Conservation (phyloP, 2,329 filamentous ascomycete genomes). For the Penicillium griseofulvum region DNA sequence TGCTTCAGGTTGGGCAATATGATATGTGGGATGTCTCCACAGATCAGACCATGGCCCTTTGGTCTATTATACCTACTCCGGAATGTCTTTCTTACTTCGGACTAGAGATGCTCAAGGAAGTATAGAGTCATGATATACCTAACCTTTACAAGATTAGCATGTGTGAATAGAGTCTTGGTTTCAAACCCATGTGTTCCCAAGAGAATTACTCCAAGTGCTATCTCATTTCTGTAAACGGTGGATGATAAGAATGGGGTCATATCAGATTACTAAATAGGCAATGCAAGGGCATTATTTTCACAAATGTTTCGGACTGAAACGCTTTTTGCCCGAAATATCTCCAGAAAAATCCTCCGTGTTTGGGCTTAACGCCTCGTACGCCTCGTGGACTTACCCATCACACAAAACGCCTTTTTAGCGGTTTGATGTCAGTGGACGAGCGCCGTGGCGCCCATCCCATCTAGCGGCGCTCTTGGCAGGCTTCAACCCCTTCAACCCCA, state of each 20-base stretch:
- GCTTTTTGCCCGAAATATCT: constrained; percentile 9
- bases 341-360: background rate
- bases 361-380: constrained; percentile 6
- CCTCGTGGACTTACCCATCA: background rate
- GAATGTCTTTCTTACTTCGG: background rate
- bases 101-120: background rate
- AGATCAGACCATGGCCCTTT: background rate
- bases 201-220: background rate
- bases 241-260: no score
- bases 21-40: background rate
- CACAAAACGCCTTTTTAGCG: background rate
- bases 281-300: constrained; percentile 11
- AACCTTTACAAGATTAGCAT: no score
- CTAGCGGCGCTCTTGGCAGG: constrained; percentile 7
- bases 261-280: background rate
- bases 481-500: constrained; percentile 7
- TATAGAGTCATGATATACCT: rapidly evolving
- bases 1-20: constrained; percentile 6
- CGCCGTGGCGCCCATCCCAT: constrained; percentile 5
- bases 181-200: background rate
- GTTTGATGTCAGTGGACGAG: constrained; percentile 4
- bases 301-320: constrained; percentile 20
- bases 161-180: background rate
- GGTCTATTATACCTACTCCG: background rate
- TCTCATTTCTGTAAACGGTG: no score